These are phyloP conservation scores for Geosmithia morbida DNA, from an alignment of 2,329 filamentous ascomycete species.

Conservation along the genomic window DNA sequence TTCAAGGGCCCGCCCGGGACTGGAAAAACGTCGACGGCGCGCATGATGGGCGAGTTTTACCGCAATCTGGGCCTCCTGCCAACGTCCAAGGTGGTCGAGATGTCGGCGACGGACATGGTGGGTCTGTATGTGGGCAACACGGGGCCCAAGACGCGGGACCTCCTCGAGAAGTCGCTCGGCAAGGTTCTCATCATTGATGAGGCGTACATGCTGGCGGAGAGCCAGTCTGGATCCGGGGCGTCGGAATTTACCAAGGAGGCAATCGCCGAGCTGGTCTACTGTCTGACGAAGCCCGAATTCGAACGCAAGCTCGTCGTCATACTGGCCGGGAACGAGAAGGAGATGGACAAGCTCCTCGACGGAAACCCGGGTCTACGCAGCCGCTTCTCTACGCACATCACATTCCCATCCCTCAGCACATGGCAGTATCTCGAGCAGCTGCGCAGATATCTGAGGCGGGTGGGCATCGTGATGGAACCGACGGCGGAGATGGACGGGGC, in stretches of 20 bases:
- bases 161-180: conserved; percentile 47
- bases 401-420: conserved; percentile 34
- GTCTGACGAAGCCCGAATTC: conserved; percentile 38
- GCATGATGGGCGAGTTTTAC: conserved; percentile 57
- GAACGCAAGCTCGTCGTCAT: conserved; percentile 47
- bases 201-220: conserved; percentile 43
- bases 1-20: conserved; percentile 53
- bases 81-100: conserved; percentile 45
- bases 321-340: conserved; percentile 50
- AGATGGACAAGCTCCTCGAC: conserved; percentile 49
- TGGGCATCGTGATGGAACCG: conserved; percentile 13
- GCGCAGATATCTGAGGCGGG: conserved; percentile 13
- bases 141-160: conserved; percentile 45
- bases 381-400: conserved; percentile 45
- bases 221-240: conserved; percentile 33
- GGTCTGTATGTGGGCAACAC: conserved; percentile 58
- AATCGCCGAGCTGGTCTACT: conserved; percentile 35
- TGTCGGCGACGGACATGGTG: conserved; percentile 53
- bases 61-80: conserved; percentile 60
- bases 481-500: conserved; percentile 9
- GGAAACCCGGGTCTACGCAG: conserved; percentile 47
- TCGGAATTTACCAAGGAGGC: conserved; percentile 42
- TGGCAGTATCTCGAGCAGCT: conserved; percentile 32
- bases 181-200: conserved; percentile 60
- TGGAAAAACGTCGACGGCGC: conserved; percentile 57